Evolutionary conservation across 202 grass and related monocot species (phyloP).

Genomic region (Alloteropsis angusta): DNA sequence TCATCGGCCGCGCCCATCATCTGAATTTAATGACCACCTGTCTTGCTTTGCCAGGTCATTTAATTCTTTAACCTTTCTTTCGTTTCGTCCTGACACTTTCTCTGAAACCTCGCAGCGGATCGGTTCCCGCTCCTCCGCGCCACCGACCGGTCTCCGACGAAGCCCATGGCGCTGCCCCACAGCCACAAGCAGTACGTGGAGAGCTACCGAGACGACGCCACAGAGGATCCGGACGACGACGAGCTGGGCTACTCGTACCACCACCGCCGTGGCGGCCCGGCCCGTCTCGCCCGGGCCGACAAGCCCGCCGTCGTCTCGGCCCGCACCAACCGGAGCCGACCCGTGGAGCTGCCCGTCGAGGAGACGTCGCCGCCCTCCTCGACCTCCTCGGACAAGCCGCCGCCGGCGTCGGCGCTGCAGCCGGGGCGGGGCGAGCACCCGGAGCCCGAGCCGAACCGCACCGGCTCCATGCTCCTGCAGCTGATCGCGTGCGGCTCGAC

Average conservation of each 20-base stretch:
- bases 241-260: constrained; percentile 38
- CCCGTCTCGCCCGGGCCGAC: constrained; percentile 13
- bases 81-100: not conserved
- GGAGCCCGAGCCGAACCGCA: constrained; percentile 39
- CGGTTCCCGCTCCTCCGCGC: constrained; percentile 47
- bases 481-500: constrained; percentile 82
- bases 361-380: constrained; percentile 60
- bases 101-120: constrained; percentile 14
- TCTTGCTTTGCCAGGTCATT: not conserved
- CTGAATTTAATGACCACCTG: constrained; percentile 8
- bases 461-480: constrained; percentile 75
- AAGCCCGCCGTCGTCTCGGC: constrained; percentile 19
- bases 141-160: constrained; percentile 43
- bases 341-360: constrained; percentile 64
- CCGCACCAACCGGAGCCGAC: constrained; percentile 40
- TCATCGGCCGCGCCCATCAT: not conserved
- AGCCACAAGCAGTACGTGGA: constrained; percentile 47
- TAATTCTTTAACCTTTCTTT: not conserved
- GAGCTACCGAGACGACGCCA: constrained; percentile 35
- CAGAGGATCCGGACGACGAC: constrained; percentile 37
- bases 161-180: constrained; percentile 35
- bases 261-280: not conserved
- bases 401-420: not conserved
- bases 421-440: not conserved
- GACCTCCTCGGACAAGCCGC: constrained; percentile 49